Evolutionary conservation across 257 asterid species (phyloP), one percentile per base, ranked within the genome.

Genomic region (Nicotiana benthamiana): DNA sequence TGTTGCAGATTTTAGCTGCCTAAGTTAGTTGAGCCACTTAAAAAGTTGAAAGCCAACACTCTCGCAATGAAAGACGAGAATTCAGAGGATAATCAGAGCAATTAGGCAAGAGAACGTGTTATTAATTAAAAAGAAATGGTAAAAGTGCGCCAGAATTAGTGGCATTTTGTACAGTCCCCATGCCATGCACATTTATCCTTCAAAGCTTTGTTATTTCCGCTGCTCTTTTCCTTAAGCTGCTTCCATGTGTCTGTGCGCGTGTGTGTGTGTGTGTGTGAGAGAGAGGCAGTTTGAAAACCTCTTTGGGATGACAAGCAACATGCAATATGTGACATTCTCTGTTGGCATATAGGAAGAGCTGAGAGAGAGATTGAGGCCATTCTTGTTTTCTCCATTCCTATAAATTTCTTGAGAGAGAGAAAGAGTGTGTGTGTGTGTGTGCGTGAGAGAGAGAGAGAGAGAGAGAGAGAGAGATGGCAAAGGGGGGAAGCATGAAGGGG

Each of bases 201-300:
- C 17, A 1, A 13, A 48, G 16, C 62, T 6, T 74, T 48, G 79
- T 48, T 74, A 74, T 74, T 48, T 48, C 79, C 43, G 62, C 61
- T 6, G 4, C 79, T 74, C 61, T 51, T 74, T 48, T 74, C 40
- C 15, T 13, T 12, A 0, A 57, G 36, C 13, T 43, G 11, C 40
- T 60, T 24, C 40, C 16, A 72, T 70, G 59, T 43, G 34, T 70
- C 4, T 68, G 9, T 48, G 17, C 10, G 54, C 12, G 54, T 48
- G 12, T 48, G 53, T 30, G 1, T 48, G 17, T 51, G 56, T 51
- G 56, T 51, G 15, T 51, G 56, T 5, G 36, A 10, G 43, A 40
- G 20, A 20, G 56, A 30, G 52, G 26, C 83, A 61, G 86, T 83
- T 86, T 74, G 77, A 77, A 86, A 77, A 85, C 62, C 32, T 83